These are phyloP conservation scores for Calvatia gigantea DNA, from an alignment of 768 basidiomycete genomes.

Conservation along the genomic window DNA sequence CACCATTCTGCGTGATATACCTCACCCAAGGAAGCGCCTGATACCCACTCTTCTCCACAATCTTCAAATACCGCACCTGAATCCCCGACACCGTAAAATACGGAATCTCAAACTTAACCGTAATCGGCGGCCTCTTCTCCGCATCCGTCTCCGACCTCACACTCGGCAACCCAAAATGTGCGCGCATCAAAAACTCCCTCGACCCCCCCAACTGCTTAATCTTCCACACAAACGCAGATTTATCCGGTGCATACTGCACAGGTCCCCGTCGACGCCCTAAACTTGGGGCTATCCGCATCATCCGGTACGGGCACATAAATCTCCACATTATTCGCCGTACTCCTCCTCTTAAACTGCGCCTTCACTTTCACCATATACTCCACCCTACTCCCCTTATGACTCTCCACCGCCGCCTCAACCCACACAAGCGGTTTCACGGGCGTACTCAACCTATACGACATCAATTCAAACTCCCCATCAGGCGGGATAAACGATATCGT, in stretches of 20 bases:
- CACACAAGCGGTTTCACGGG: constrained; percentile 96
- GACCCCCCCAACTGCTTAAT: constrained; percentile 97
- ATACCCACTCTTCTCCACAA: constrained; percentile 98
- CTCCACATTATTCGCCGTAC: constrained; percentile 97
- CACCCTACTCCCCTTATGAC: constrained; percentile 87
- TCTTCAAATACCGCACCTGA: constrained; percentile 96
- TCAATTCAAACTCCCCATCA: constrained; percentile 97
- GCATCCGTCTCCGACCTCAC: constrained; percentile 76
- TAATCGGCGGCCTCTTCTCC: constrained; percentile 91
- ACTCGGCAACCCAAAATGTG: constrained; percentile 94
- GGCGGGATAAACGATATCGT: constrained; percentile 99
- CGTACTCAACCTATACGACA: constrained; percentile 95
- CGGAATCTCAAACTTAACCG: constrained; percentile 97
- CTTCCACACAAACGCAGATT: constrained; percentile 98
- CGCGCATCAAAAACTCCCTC: constrained; percentile 96
- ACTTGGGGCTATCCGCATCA: constrained; percentile 97
- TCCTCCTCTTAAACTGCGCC: constrained; percentile 96
- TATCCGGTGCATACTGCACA: constrained; percentile 97
- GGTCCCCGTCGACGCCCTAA: constrained; percentile 90
- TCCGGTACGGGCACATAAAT: constrained; percentile 99
- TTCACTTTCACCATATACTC: constrained; percentile 96
- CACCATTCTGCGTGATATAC: constrained; percentile 90
- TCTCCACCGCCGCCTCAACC: constrained; percentile 97
- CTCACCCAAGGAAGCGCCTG: constrained; percentile 95
- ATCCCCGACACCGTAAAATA: constrained; percentile 98